Evolutionary conservation across 345 rosid species (phyloP).

Genomic region (Kernera saxatilis): DNA sequence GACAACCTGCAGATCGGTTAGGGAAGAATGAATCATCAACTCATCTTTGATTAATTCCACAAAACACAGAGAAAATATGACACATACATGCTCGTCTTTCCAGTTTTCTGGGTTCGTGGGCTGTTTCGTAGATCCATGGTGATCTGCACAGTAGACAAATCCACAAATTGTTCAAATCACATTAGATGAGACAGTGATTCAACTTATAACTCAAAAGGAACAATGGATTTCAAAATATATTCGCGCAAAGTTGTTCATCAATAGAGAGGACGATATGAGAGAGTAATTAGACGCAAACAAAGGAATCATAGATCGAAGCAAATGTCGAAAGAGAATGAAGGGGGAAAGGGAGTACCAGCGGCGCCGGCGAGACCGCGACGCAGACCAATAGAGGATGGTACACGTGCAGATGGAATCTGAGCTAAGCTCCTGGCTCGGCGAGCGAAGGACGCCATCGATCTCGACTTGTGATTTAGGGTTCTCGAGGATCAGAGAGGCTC

Average conservation of each 20-base stretch:
- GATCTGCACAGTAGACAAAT: too few species aligned
- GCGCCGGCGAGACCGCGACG: conserved; percentile 83
- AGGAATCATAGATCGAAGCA: not conserved
- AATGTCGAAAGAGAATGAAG: not conserved
- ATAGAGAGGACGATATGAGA: too few species aligned
- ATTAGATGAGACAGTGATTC: not conserved
- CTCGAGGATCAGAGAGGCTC: conserved; percentile 9
- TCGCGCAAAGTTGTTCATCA: too few species aligned
- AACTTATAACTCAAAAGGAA: not conserved
- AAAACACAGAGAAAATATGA: not conserved
- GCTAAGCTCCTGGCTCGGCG: conserved; percentile 34
- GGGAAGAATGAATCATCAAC: not conserved
- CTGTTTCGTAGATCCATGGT: conserved; percentile 79
- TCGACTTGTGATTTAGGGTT: conserved; percentile 24
- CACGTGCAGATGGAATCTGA: conserved; percentile 26
- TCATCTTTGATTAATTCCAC: not conserved
- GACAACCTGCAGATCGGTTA: conserved; percentile 44
- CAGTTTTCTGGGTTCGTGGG: conserved; percentile 87
- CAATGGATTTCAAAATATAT: not conserved
- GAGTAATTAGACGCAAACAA: not conserved
- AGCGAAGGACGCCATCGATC: conserved; percentile 34
- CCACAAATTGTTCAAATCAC: not conserved
- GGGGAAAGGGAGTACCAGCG: conserved; percentile 45
- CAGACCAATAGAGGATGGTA: conserved; percentile 35
- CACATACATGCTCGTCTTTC: conserved; percentile 92